Percentiles rank a stretch among this genome's conserved stretches.
phyloP scores from a whole-genome alignment of 208 protist genomes.

The Trypanosoma mega region DNA sequence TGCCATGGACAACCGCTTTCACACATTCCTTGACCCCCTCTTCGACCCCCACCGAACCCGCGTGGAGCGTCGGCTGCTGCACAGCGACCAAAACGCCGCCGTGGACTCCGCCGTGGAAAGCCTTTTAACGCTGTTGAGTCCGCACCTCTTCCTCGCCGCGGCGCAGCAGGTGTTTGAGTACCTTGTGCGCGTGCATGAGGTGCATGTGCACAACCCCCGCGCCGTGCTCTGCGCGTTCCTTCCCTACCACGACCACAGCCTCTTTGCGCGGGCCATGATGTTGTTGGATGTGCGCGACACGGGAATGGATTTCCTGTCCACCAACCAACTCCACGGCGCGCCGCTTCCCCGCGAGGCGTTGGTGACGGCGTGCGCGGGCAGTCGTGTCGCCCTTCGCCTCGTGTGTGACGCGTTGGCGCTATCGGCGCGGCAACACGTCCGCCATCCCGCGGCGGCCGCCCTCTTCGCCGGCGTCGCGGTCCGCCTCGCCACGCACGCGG shows the following conservation, averaged over 20 bases:
- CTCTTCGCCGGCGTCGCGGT: conserved; percentile 76
- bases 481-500: conserved; percentile 45
- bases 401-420: conserved; percentile 62
- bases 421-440: conserved; percentile 46
- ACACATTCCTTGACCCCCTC: conserved; percentile 67
- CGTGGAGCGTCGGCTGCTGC: conserved; percentile 67
- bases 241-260: conserved; percentile 86
- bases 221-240: conserved; percentile 75
- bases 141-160: conserved; percentile 79
- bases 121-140: conserved; percentile 75
- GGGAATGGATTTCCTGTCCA: conserved; percentile 76
- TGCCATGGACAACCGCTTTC: conserved; percentile 78
- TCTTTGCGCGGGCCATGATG: conserved; percentile 75
- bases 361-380: conserved; percentile 67
- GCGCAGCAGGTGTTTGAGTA: conserved; percentile 89
- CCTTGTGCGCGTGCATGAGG: conserved; percentile 79
- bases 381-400: conserved; percentile 64
- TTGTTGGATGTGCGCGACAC: conserved; percentile 86
- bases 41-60: conserved; percentile 62
- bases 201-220: conserved; percentile 80
- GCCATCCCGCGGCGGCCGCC: conserved; percentile 72
- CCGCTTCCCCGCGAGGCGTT: conserved; percentile 77
- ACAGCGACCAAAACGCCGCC: conserved; percentile 32
- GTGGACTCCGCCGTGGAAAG: conserved; percentile 53
- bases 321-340: conserved; percentile 75